Conservation (phyloP, 2,329 filamentous ascomycete species). For the Neocatenulostroma microsporum region DNA sequence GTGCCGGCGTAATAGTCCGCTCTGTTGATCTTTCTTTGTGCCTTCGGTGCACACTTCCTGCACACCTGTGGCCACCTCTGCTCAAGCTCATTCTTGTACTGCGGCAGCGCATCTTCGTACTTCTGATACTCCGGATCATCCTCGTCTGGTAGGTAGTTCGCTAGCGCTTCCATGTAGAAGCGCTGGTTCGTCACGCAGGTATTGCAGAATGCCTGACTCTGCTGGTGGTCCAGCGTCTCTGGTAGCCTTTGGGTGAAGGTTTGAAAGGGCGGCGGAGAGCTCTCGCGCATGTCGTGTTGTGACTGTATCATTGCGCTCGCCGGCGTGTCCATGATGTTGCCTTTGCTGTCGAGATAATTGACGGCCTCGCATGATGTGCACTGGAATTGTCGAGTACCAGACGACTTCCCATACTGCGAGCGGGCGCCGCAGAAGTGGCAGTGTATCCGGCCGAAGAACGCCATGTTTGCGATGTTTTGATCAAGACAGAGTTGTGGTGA, state of each 20-base stretch:
- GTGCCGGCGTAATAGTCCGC: conserved; percentile 27
- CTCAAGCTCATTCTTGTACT: conserved; percentile 66
- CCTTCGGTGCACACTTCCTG: conserved; percentile 65
- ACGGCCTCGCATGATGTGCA: conserved; percentile 75
- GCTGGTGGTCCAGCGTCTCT: conserved; percentile 29
- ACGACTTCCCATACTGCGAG: conserved; percentile 53
- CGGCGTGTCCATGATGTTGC: conserved; percentile 83
- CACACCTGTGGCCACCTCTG: conserved; percentile 84
- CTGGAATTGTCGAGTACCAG: conserved; percentile 56
- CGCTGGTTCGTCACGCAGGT: conserved; percentile 85
- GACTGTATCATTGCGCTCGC: conserved; percentile 38
- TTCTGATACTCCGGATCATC: conserved; percentile 60
- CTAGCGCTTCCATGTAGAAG: conserved; percentile 65
- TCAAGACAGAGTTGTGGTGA: too few relatives aligned
- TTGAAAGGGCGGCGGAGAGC: conserved; percentile 21
- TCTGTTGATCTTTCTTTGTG: conserved; percentile 41
- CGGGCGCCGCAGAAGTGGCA: conserved; percentile 81
- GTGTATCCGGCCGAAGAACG: conserved; percentile 22
- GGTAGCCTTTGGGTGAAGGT: conserved; percentile 17
- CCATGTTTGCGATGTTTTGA: conserved; percentile 5
- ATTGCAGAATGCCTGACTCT: conserved; percentile 55
- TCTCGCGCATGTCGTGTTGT: conserved; percentile 1
- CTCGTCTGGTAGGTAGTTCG: conserved; percentile 65
- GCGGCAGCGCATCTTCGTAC: conserved; percentile 60
- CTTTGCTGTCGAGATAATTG: conserved; percentile 86